Conservation (phyloP, 371 early-diverging fungal species). For the Rhizopus delemar region DNA sequence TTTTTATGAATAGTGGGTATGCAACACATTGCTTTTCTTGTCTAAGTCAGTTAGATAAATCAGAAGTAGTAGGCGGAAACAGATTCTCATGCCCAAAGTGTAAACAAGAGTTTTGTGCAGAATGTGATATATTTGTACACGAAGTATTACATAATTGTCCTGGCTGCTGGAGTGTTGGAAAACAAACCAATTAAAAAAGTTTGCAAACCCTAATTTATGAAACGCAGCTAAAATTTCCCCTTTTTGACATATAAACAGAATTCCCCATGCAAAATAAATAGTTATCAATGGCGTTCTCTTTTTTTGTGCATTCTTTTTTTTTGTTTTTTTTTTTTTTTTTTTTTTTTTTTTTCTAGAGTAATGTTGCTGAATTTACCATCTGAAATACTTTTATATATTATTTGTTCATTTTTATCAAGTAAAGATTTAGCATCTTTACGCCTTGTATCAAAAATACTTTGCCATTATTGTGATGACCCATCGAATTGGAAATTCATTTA, state of each 20-base stretch:
- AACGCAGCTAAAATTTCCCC: neutral
- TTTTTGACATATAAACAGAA: neutral
- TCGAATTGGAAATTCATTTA: conserved; percentile 14
- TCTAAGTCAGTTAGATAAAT: conserved; percentile 39
- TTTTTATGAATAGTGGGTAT: conserved; percentile 15
- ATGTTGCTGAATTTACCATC: conserved; percentile 18
- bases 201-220: neutral
- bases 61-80: conserved; percentile 24
- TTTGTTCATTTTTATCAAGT: conserved; percentile 14
- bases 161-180: conserved; percentile 67
- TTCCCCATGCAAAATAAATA: too few species aligned
- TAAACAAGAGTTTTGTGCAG: conserved; percentile 80
- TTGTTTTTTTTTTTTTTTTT: conserved; percentile 7
- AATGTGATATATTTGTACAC: conserved; percentile 93
- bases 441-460: conserved; percentile 14
- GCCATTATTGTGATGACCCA: conserved; percentile 22
- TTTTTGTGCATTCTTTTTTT: neutral
- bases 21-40: conserved; percentile 50
- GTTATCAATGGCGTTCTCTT: neutral
- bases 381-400: conserved; percentile 22
- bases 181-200: conserved; percentile 9
- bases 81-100: conserved; percentile 82
- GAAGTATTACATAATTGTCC: conserved; percentile 94
- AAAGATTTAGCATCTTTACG: conserved; percentile 21
- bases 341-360: conserved; percentile 3